Evolutionary conservation across 2,329 filamentous ascomycete species (phyloP).

Genomic region (Fusarium sp.): DNA sequence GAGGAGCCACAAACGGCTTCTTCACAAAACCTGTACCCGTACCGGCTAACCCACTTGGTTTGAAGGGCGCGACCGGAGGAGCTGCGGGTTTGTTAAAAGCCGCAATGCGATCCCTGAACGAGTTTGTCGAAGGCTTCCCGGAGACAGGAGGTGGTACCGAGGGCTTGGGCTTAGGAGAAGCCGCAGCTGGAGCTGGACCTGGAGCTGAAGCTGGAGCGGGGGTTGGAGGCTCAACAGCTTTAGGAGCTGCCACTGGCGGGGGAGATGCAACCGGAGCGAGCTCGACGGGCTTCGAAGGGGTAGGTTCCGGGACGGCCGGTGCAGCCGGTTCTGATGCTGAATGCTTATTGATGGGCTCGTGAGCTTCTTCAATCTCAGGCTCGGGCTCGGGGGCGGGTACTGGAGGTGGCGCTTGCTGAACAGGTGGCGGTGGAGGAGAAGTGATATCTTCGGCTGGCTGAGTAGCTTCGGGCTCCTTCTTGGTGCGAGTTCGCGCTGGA

Average conservation of each 20-base stretch:
- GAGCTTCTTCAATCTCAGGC: slow-evolving; percentile 55
- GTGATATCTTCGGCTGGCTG: slow-evolving; percentile 55
- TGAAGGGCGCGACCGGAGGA: slow-evolving; percentile 89
- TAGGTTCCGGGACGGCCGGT: slow-evolving; percentile 48
- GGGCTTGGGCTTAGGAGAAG: slow-evolving; percentile 56
- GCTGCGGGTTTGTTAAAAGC: slow-evolving; percentile 94
- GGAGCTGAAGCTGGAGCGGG: slow-evolving; percentile 49
- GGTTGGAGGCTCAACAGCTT: slow-evolving; percentile 54
- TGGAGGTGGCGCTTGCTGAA: slow-evolving; percentile 51
- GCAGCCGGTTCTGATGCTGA: slow-evolving; percentile 55
- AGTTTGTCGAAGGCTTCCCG: slow-evolving; percentile 80
- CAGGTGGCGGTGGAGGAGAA: slow-evolving; percentile 52
- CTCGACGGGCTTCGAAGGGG: slow-evolving; percentile 52
- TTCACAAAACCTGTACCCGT: slow-evolving; percentile 82
- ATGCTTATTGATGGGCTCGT: slow-evolving; percentile 49
- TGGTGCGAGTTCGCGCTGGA: slow-evolving; percentile 79
- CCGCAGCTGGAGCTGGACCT: slow-evolving; percentile 47
- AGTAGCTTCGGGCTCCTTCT: slow-evolving; percentile 64
- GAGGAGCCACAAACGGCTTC: slow-evolving; percentile 96
- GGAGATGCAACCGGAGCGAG: slow-evolving; percentile 51
- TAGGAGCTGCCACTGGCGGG: slow-evolving; percentile 41
- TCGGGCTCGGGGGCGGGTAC: slow-evolving; percentile 54
- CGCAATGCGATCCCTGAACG: slow-evolving; percentile 95
- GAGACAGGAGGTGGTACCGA: slow-evolving; percentile 74
- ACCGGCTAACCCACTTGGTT: slow-evolving; percentile 74